Evolutionary conservation across 129 eudicot species (phyloP).

Genomic region (Artemisia annua): DNA sequence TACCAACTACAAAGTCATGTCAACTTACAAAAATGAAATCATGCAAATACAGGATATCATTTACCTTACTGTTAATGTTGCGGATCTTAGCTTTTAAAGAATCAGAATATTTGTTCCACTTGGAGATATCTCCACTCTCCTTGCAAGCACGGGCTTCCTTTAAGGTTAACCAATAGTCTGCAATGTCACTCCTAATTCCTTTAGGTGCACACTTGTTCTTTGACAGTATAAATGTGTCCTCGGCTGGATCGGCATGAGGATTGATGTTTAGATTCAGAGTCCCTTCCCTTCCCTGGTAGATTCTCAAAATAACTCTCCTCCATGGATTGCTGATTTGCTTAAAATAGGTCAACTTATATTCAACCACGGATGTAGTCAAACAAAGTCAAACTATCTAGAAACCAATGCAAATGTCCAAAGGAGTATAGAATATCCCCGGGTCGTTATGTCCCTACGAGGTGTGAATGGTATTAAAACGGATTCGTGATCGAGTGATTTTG

Average conservation of each 20-base stretch:
- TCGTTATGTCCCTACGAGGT: no score
- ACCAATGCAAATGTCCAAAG: no score
- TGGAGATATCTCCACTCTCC: slow-evolving; percentile 44
- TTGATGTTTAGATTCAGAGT: slow-evolving; percentile 63
- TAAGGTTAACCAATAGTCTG: slow-evolving; percentile 52
- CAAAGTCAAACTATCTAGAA: no score
- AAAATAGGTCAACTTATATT: no score
- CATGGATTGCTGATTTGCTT: no score
- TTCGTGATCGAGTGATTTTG: no score
- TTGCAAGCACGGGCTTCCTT: slow-evolving; percentile 56
- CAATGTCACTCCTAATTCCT: slow-evolving; percentile 58
- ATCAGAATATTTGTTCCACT: slow-evolving; percentile 63
- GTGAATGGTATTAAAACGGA: no score
- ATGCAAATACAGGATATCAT: slow-evolving; percentile 10
- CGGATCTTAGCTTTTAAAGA: slow-evolving; percentile 56
- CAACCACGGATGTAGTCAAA: no score
- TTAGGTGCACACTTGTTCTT: slow-evolving; percentile 82
- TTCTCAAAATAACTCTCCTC: slow-evolving; percentile 89
- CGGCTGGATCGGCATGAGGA: slow-evolving; percentile 92
- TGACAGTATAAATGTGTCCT: slow-evolving; percentile 76
- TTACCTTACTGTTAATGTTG: slow-evolving; percentile 68
- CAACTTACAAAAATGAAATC: background rate
- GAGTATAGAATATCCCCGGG: no score
- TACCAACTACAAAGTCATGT: no score
- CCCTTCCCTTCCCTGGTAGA: slow-evolving; percentile 67